phyloP scores from a whole-genome alignment of 371 early-diverging fungal species.

The Mucor ambiguus region DNA sequence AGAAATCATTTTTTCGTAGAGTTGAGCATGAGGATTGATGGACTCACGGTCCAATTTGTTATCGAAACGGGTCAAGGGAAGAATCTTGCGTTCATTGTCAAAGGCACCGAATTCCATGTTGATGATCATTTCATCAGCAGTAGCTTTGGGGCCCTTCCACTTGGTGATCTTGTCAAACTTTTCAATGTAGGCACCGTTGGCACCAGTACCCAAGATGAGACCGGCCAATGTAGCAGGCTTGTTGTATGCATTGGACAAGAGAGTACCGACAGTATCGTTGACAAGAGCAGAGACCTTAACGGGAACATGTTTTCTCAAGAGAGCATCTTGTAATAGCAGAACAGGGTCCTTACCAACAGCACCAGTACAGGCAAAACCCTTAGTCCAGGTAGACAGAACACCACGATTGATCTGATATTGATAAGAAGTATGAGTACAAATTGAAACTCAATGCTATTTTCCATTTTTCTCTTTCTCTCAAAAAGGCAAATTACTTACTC shows the following conservation, averaged over 20 bases:
- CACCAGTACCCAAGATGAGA: slow-evolving; percentile 95
- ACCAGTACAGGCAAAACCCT: slow-evolving; percentile 84
- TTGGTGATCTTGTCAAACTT: slow-evolving; percentile 71
- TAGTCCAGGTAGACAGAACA: slow-evolving; percentile 87
- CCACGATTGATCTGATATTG: slow-evolving; percentile 66
- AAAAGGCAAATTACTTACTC: slow-evolving; percentile 21
- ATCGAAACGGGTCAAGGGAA: slow-evolving; percentile 75
- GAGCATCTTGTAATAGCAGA: slow-evolving; percentile 80
- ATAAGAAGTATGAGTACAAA: slow-evolving; percentile 3
- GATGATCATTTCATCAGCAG: slow-evolving; percentile 81
- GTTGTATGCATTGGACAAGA: slow-evolving; percentile 86
- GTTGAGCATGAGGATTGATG: slow-evolving; percentile 61
- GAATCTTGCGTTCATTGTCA: slow-evolving; percentile 58
- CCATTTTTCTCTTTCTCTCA: background rate
- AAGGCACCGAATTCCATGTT: slow-evolving; percentile 82
- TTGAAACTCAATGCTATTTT: slow-evolving; percentile 2
- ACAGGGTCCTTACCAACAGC: slow-evolving; percentile 91
- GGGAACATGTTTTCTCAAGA: slow-evolving; percentile 71
- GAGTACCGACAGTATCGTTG: slow-evolving; percentile 96
- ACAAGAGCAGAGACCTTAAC: slow-evolving; percentile 87
- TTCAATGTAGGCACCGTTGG: slow-evolving; percentile 96
- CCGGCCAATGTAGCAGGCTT: slow-evolving; percentile 84
- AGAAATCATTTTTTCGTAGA: slow-evolving; percentile 82
- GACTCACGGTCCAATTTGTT: slow-evolving; percentile 59
- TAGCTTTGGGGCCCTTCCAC: slow-evolving; percentile 57